Percentiles rank a stretch among this genome's conserved stretches.
Conservation (phyloP, 495 filamentous ascomycete species). For the Xylaria castorea region DNA sequence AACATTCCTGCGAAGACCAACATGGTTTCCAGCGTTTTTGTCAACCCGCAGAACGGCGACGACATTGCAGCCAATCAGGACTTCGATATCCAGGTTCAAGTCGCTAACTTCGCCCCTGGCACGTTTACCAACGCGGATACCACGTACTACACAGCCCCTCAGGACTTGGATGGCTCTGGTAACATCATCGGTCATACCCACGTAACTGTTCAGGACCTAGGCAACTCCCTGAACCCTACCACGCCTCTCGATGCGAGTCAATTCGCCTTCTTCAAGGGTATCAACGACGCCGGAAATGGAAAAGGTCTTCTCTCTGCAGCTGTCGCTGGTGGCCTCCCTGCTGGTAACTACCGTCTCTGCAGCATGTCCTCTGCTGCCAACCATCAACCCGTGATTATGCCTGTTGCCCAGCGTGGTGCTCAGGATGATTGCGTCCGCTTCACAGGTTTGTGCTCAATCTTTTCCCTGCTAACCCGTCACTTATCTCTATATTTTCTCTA, state of each 20-base stretch:
- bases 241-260: conserved; percentile 60
- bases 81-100: conserved; percentile 66
- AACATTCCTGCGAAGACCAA: conserved; percentile 66
- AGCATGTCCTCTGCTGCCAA: conserved; percentile 73
- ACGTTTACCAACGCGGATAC: conserved; percentile 68
- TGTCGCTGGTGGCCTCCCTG: conserved; percentile 68
- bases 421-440: conserved; percentile 78
- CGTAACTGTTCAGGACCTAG: conserved; percentile 70
- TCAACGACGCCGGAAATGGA: conserved; percentile 74
- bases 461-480: conserved; percentile 25
- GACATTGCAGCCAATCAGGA: conserved; percentile 54
- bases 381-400: conserved; percentile 81
- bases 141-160: conserved; percentile 76
- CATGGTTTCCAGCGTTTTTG: conserved; percentile 73
- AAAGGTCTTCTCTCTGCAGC: conserved; percentile 61
- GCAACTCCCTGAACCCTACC: conserved; percentile 56
- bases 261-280: conserved; percentile 79
- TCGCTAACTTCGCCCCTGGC: conserved; percentile 66
- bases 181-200: conserved; percentile 73
- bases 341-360: conserved; percentile 74
- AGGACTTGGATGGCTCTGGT: conserved; percentile 60
- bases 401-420: conserved; percentile 74
- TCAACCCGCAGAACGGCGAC: conserved; percentile 57
- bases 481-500: conserved; percentile 26
- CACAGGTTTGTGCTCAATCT: conserved; percentile 40